Base-by-base conservation (phyloP, 108 stramenopile species). In the Cyclotella kingstonii region DNA sequence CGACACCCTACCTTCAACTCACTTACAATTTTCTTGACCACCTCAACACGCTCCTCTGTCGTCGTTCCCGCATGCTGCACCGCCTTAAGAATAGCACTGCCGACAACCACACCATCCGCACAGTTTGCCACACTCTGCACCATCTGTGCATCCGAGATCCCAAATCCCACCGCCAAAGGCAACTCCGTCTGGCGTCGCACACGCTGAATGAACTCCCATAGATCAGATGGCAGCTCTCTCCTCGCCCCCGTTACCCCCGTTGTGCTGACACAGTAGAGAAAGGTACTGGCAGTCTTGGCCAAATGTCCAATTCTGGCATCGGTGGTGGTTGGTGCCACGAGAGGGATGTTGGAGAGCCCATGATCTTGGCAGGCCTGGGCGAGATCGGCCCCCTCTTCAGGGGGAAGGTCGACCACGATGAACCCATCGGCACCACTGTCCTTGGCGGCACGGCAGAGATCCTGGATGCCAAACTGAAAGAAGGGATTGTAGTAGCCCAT, bases 401-500 rank as follows among this genome's bases (percentile, higher is more conserved):
- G 96, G 6, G 96, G 95, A 9, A 97, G 69, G 75, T 99, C 98
- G n/a, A 99, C 98, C 0, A 97, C 95, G 65, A 99, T 97, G 76
- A 97, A 97, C 8, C 98, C 96, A 60, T 96, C 93, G 18, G 87
- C 93, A 15, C 95, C 95, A 25, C 82, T 81, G 9, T 81, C 85
- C 61, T 84, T 83, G 18, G 87, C 65, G 5, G 92, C 81, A n/a
- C 57, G 73, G 60, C 94, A 96, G 48, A 98, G 84, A 47, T 82
- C 69, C 5, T 97, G 96, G 41, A 91, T 74, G 8, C 96, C 96
- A 66, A 89, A 96, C 63, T 94, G 93, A 31, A 92, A 82, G 80
- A 99, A 97, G 21, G 97, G 97, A 66, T 99, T 99, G 81, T 84
- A 91, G 84, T 99, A 99, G 43, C 97, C 97, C 98, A 99, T 99